Percentiles rank a stretch among this genome's conserved stretches.
These are phyloP conservation scores for Xerocomus nothofagi DNA, from an alignment of 1,284 basidiomycete genomes.

Conservation along the genomic window DNA sequence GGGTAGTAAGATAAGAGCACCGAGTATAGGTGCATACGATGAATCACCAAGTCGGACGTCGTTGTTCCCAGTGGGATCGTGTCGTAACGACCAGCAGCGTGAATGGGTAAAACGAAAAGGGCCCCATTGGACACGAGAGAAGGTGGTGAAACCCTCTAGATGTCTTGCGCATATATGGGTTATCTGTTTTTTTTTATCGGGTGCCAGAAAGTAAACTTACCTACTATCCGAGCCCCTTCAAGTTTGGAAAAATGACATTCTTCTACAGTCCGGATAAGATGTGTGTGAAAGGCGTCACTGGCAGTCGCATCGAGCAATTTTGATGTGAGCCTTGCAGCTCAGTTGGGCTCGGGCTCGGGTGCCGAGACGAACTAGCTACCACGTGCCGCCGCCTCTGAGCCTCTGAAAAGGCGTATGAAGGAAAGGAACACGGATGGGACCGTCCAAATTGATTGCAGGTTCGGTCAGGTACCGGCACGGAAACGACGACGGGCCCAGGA, in stretches of 20 bases:
- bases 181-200: background rate
- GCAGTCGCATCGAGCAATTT: no score
- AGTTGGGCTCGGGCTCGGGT: no score
- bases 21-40: background rate
- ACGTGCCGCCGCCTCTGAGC: no score
- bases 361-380: no score
- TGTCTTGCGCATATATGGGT: background rate
- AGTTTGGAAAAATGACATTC: background rate
- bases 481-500: no score
- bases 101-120: constrained; percentile 5
- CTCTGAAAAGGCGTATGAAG: no score
- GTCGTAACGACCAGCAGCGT: constrained; percentile 4
- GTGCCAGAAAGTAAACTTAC: background rate
- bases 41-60: constrained; percentile 2
- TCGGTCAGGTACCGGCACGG: no score
- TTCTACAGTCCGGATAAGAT: background rate
- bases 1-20: background rate
- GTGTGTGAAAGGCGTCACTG: background rate
- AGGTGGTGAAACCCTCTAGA: background rate
- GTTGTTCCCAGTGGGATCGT: background rate
- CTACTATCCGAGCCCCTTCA: background rate
- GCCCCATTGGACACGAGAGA: constrained; percentile 5
- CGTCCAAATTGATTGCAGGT: no score
- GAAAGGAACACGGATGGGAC: no score
- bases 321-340: no score